phyloP scores from a whole-genome alignment of 2,329 filamentous ascomycete genomes.

The Trichoderma citrinoviride region DNA sequence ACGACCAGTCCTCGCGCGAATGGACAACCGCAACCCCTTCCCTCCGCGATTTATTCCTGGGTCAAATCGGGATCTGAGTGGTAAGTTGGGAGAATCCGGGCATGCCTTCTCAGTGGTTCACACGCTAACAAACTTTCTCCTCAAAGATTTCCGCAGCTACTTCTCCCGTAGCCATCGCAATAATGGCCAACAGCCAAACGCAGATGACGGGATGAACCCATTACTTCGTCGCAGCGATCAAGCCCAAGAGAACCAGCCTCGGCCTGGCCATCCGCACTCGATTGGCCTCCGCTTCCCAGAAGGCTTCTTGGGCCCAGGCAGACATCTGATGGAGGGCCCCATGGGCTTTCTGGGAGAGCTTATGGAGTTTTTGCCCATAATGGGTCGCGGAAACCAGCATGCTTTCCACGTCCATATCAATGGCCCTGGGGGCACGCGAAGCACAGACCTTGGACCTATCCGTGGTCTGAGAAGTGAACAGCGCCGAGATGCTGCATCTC shows the following conservation, averaged over 20 bases:
- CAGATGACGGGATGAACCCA: conserved; percentile 84
- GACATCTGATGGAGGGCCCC: conserved; percentile 46
- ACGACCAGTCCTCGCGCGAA: conserved; percentile 35
- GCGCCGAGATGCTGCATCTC: conserved; percentile 46
- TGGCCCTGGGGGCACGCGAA: conserved; percentile 44
- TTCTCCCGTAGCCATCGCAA: conserved; percentile 53
- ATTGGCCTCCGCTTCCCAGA: conserved; percentile 53
- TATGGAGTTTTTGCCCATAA: conserved; percentile 52
- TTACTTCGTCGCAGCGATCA: conserved; percentile 65
- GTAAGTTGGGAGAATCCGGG: conserved; percentile 36
- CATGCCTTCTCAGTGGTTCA: neutral
- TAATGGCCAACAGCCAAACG: conserved; percentile 52
- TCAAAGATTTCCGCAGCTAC: conserved; percentile 49
- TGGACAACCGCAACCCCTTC: conserved; percentile 56
- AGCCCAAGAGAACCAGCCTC: conserved; percentile 47
- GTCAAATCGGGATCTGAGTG: conserved; percentile 53
- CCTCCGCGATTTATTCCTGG: conserved; percentile 54
- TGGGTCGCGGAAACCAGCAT: conserved; percentile 43
- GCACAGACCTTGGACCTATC: conserved; percentile 46
- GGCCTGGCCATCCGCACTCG: conserved; percentile 49
- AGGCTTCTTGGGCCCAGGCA: conserved; percentile 42
- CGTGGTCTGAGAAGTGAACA: conserved; percentile 48
- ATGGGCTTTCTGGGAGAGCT: conserved; percentile 56
- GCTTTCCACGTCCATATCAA: conserved; percentile 61
- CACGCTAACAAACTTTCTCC: conserved; percentile 11